phyloP scores from a whole-genome alignment of 2,329 filamentous ascomycete genomes.

The Fusarium bulbicola region DNA sequence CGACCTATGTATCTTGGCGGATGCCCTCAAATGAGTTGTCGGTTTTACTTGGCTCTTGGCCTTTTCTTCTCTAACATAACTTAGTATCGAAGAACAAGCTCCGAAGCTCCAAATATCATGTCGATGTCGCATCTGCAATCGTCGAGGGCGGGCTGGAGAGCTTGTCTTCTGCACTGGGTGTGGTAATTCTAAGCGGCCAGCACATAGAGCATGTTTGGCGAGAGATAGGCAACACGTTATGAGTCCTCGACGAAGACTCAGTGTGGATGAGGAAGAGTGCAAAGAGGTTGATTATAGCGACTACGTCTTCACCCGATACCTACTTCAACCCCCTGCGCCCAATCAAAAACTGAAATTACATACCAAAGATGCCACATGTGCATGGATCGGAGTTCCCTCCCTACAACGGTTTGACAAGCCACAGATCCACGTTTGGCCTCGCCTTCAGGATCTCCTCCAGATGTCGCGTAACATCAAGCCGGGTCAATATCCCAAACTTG shows the following conservation, averaged over 20 bases:
- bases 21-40: not conserved
- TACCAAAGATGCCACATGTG: not conserved
- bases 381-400: conserved; percentile 6
- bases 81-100: not conserved
- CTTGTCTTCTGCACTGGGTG: not conserved
- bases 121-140: not conserved
- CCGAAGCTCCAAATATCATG: not conserved
- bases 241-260: not conserved
- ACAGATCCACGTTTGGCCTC: conserved; percentile 10
- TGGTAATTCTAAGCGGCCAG: not conserved
- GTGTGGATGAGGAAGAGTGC: not conserved
- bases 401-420: not conserved
- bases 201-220: not conserved
- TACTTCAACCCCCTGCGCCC: not conserved
- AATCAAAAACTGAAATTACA: not conserved
- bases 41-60: not conserved
- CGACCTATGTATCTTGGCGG: rapidly evolving
- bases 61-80: not conserved
- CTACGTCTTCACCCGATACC: not conserved
- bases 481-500: conserved; percentile 14
- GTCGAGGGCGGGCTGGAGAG: not conserved
- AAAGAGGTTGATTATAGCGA: not conserved
- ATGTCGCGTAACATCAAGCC: not conserved
- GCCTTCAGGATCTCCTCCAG: not conserved
- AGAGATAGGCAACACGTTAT: not conserved